A percentile compares a stretch with the other conserved stretches of the same genome.
Conservation (phyloP, 2,329 filamentous ascomycete species). For the Curvularia verruculosa region DNA sequence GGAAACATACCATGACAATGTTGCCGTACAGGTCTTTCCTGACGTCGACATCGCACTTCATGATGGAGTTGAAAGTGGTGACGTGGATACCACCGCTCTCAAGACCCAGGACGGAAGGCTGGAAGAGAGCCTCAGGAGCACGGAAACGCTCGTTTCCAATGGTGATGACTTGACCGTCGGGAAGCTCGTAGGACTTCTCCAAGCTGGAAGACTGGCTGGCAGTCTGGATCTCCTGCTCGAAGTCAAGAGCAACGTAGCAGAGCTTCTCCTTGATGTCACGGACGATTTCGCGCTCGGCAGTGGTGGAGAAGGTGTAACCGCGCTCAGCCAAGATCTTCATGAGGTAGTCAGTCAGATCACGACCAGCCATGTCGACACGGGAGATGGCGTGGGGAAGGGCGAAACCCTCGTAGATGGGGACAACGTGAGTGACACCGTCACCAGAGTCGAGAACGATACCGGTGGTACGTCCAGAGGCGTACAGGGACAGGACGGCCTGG, state of each 20-base stretch:
- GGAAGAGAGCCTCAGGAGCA: constrained; percentile 99
- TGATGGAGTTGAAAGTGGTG: constrained; percentile 99
- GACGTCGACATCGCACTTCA: constrained; percentile 99
- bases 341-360: constrained; percentile 99
- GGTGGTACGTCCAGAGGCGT: constrained; percentile 99
- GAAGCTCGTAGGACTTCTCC: constrained; percentile 99
- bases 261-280: constrained; percentile 99
- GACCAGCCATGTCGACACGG: constrained; percentile 99
- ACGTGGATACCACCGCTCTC: constrained; percentile 99
- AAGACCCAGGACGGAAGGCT: constrained; percentile 96
- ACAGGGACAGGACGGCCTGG: constrained; percentile 98
- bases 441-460: constrained; percentile 99
- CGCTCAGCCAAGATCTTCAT: constrained; percentile 99
- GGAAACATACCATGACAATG: constrained; percentile 95
- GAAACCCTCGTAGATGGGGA: constrained; percentile 99
- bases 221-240: constrained; percentile 99
- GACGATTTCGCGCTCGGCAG: constrained; percentile 99
- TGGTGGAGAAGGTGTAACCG: constrained; percentile 99
- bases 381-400: constrained; percentile 99
- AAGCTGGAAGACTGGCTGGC: constrained; percentile 97
- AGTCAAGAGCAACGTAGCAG: constrained; percentile 99
- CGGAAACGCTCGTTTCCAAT: constrained; percentile 99
- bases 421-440: constrained; percentile 99
- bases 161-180: constrained; percentile 99
- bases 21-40: constrained; percentile 99